Conservation (phyloP, 2,329 filamentous ascomycete species). For the Helotiales sp. region DNA sequence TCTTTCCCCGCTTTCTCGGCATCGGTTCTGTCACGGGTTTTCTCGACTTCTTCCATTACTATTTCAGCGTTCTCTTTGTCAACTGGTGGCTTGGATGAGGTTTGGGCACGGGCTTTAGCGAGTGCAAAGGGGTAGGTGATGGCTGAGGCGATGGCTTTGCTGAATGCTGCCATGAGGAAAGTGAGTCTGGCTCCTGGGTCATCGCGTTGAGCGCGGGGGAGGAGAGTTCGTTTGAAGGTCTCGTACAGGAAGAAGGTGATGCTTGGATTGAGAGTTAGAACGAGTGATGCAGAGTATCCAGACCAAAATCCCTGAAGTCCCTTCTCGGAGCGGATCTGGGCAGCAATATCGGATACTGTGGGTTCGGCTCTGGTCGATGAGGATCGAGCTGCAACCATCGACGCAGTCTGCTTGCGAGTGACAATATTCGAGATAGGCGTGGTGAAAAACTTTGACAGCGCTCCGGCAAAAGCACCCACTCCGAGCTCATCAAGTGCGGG, state of each 20-base stretch:
- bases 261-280: constrained; percentile 84
- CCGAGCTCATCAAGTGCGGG: constrained; percentile 73
- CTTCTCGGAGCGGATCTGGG: constrained; percentile 69
- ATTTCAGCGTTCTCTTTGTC: constrained; percentile 40
- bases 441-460: constrained; percentile 75
- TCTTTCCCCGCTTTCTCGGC: constrained; percentile 34
- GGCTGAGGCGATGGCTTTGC: constrained; percentile 77
- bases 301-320: constrained; percentile 83
- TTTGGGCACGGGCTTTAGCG: constrained; percentile 80
- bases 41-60: constrained; percentile 38
- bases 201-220: constrained; percentile 57
- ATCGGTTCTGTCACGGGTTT: constrained; percentile 43
- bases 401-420: constrained; percentile 77
- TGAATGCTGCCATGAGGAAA: constrained; percentile 73
- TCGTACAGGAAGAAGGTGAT: constrained; percentile 87
- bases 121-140: constrained; percentile 86
- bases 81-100: constrained; percentile 51
- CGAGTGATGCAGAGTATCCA: constrained; percentile 79
- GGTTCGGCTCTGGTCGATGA: constrained; percentile 31
- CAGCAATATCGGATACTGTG: constrained; percentile 60
- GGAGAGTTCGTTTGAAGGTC: constrained; percentile 64
- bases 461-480: constrained; percentile 75
- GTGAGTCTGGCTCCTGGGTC: constrained; percentile 59
- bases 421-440: constrained; percentile 84
- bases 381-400: constrained; percentile 51